Conservation (phyloP, 306 rosid genomes). For the Pterocarpus santalinus region DNA sequence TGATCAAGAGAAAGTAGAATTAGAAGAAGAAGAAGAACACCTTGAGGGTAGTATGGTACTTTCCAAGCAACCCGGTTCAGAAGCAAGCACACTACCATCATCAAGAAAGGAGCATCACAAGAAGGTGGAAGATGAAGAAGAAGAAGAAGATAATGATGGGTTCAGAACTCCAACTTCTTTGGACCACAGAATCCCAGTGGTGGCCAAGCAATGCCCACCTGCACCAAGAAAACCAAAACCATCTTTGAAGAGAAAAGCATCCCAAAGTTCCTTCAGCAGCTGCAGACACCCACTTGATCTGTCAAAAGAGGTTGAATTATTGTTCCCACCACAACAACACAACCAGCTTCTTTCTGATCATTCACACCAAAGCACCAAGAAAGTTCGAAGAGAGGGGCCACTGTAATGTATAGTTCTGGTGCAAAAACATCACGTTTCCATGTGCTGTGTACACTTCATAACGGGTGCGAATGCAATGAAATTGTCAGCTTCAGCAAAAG, state of each 20-base stretch:
- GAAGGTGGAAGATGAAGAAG: neutral
- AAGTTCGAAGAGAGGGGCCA: constrained; percentile 48
- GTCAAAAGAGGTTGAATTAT: constrained; percentile 54
- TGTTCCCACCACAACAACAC: constrained; percentile 47
- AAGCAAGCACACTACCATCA: constrained; percentile 2
- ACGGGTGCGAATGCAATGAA: constrained; percentile 16
- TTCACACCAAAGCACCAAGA: constrained; percentile 49
- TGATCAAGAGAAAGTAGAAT: neutral
- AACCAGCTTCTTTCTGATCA: constrained; percentile 15
- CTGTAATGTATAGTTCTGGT: neutral
- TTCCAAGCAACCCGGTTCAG: constrained; percentile 15
- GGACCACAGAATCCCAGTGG: constrained; percentile 61
- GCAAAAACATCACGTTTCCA: neutral
- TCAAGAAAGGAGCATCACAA: neutral
- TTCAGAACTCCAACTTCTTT: constrained; percentile 71
- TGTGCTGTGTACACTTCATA: constrained; percentile 12
- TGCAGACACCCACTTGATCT: constrained; percentile 48
- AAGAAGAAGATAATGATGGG: constrained; percentile 64
- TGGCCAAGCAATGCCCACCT: constrained; percentile 60
- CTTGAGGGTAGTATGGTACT: neutral
- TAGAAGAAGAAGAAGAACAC: neutral
- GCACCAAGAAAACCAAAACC: constrained; percentile 64
- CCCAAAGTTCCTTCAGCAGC: neutral
- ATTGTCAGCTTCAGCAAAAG: constrained; percentile 1
- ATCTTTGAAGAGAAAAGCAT: constrained; percentile 50